Evolutionary conservation across 2,329 filamentous ascomycete genomes (phyloP).

Genomic region (Curvularia hawaiiensis): DNA sequence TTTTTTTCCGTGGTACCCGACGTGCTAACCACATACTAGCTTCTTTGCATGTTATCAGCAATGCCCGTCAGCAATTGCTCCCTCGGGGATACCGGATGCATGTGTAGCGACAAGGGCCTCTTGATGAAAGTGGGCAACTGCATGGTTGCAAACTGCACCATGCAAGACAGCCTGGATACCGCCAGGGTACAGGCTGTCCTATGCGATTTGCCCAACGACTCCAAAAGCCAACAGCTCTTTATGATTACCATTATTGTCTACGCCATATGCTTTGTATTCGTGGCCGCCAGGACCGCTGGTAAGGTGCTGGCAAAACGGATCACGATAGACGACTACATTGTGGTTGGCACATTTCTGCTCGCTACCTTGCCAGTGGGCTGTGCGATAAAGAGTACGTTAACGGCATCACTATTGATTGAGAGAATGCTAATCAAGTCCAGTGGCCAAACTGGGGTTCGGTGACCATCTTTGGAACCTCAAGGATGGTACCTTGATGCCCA

Average conservation of each 20-base stretch:
- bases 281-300: conserved; percentile 19
- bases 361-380: conserved; percentile 26
- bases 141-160: conserved; percentile 31
- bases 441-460: conserved; percentile 32
- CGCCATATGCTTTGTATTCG: conserved; percentile 20
- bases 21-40: conserved; percentile 11
- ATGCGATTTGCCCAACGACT: conserved; percentile 27
- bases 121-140: conserved; percentile 15
- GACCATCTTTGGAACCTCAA: conserved; percentile 29
- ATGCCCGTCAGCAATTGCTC: conserved; percentile 21
- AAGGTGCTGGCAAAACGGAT: conserved; percentile 23
- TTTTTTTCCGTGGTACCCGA: background rate
- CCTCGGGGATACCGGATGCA: conserved; percentile 24
- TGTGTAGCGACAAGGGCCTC: conserved; percentile 20
- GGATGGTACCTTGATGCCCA: conserved; percentile 14
- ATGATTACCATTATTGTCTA: conserved; percentile 22
- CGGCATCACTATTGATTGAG: background rate
- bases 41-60: conserved; percentile 22
- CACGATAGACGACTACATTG: conserved; percentile 27
- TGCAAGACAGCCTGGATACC: conserved; percentile 24
- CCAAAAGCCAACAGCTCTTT: conserved; percentile 6
- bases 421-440: conserved; percentile 15
- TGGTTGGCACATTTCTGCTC: conserved; percentile 23
- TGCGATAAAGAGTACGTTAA: conserved; percentile 24
- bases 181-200: conserved; percentile 29